Evolutionary conservation across 2,329 filamentous ascomycete genomes (phyloP), one percentile per base, ranked within the genome.

Genomic region (Intubia oerlemansii): DNA sequence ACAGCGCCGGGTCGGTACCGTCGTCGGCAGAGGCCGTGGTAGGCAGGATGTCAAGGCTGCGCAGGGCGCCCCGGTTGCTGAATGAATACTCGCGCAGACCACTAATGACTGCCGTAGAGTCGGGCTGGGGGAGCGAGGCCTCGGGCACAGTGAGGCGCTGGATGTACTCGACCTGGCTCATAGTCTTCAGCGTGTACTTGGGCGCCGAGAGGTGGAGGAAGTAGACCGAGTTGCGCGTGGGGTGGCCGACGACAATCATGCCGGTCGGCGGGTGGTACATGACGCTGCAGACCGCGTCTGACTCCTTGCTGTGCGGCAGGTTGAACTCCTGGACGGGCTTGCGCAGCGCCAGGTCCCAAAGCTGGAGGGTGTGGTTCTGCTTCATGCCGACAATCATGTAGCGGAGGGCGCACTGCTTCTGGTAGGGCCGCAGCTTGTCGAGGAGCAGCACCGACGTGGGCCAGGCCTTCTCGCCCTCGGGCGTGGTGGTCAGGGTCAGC

Each of bases 321-420:
- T 92, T 88, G 48, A 98, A 74, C 54, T 98, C 88, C 49, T 98
- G 85, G 21, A 98, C 88, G 17, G 84, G 80, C 53, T 93, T 93
- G 39, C 77, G 78, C 19, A 98, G 71, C 24, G 79, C 82, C 44
- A 98, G 71, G 57, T 98, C 88, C 90, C 88, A 98, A 25, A 98
- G 68, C 58, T 98, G 90, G 36, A 98, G 68, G 32, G 85, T 90
- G 54, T 98, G 88, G 52, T 98, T 98, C 51, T 98, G 88, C 57
- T 95, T 93, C 68, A 95, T 81, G 42, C 88, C 88, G 36, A 98
- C 80, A 47, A 98, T 74, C 57, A 98, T 75, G 56, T 98, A 98
- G 36, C 88, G 72, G 37, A 93, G 62, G 27, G 90, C 84, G 44
- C 78, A 76, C 34, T 78, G 75, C 54, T 88, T 92, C 54, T 74